Evolutionary conservation across 371 early-diverging fungal genomes (phyloP), one percentile per base, ranked within the genome.

Genomic region (Mortierella sp.): DNA sequence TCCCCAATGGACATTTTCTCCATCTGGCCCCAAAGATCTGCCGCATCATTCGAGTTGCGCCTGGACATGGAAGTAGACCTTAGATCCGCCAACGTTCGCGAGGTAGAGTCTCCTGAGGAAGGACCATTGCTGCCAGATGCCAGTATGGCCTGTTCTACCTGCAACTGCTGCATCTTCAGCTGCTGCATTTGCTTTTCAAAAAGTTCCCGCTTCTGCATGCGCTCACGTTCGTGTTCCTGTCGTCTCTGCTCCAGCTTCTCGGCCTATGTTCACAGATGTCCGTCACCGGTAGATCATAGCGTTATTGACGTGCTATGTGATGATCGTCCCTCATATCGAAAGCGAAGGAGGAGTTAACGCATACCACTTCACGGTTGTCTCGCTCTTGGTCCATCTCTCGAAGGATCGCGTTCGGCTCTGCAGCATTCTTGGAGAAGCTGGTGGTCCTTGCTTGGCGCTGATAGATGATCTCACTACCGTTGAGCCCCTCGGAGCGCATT

Each of bases 1-100:
- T 67, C 67, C 13, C 67, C 56, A 22, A 73, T 29, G 9, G 74
- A 67, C 51, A 84, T 57, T 28, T 80, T 80, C 27, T 82, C 83
- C 55, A 84, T 78, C 43, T 80, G 82, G 27, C 80, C 71, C 82
- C 83, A 82, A 29, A 83, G 67, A 34, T 80, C 78, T 39, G 69
- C 65, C 27, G 77, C 81, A 58, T 83, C 85, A 37, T 79, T 71
- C 57, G 85, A 84, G 67, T 82, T 83, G 57, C 85, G 83, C 45
- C 85, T 56, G 74, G 31, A 67, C 47, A 46, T 41, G 63, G 46
- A 44, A 34, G 46, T 44, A 67, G 44, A 22, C 47, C 51, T 31
- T 71, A 57, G 19, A 5, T 73, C 74, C 0, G 50, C 49, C n/a
- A n/a, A n/a, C n/a, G n/a, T n/a, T n/a, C n/a, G n/a, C n/a, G n/a